Conservation (phyloP, 768 basidiomycete species). For the Russula ochroleuca region DNA sequence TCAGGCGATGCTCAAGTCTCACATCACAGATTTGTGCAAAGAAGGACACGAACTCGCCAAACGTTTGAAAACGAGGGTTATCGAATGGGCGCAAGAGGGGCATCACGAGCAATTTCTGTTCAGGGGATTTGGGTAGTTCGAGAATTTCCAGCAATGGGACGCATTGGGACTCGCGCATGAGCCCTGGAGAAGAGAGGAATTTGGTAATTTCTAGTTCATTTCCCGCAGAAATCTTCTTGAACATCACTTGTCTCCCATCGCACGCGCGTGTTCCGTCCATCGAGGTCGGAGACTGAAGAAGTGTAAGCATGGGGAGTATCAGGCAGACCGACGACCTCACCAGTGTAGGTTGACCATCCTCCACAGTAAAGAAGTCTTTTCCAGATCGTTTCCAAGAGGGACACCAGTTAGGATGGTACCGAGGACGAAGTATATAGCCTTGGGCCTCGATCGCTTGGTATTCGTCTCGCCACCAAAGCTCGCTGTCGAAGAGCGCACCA, state of each 20-base stretch:
- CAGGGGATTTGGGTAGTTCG: neutral
- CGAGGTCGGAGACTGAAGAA: neutral
- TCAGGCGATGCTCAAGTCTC: neutral
- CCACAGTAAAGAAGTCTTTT: neutral
- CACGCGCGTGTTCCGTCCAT: constrained; percentile 23
- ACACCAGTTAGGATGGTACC: constrained; percentile 9
- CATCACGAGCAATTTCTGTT: constrained; percentile 20
- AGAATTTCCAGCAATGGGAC: constrained; percentile 17
- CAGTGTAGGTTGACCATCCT: constrained; percentile 7
- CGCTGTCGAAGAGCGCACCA: constrained; percentile 13
- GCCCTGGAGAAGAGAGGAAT: constrained; percentile 10
- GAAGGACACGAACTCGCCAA: constrained; percentile 25
- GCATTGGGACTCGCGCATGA: constrained; percentile 2
- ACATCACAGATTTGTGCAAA: constrained; percentile 19
- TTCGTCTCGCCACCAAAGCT: constrained; percentile 12
- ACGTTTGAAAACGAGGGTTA: constrained; percentile 22
- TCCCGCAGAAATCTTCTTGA: constrained; percentile 19
- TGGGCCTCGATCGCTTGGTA: constrained; percentile 13
- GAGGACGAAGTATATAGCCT: constrained; percentile 11
- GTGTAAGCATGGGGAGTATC: neutral
- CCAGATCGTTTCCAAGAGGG: constrained; percentile 7
- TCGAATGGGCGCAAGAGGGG: constrained; percentile 21
- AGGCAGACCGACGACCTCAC: neutral
- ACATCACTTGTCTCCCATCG: constrained; percentile 24
- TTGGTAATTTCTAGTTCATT: neutral